A percentile compares a stretch with the other conserved stretches of the same genome.
Evolutionary conservation across 2,329 filamentous ascomycete species (phyloP).

Genomic region (Pseudogymnoascus sp.): DNA sequence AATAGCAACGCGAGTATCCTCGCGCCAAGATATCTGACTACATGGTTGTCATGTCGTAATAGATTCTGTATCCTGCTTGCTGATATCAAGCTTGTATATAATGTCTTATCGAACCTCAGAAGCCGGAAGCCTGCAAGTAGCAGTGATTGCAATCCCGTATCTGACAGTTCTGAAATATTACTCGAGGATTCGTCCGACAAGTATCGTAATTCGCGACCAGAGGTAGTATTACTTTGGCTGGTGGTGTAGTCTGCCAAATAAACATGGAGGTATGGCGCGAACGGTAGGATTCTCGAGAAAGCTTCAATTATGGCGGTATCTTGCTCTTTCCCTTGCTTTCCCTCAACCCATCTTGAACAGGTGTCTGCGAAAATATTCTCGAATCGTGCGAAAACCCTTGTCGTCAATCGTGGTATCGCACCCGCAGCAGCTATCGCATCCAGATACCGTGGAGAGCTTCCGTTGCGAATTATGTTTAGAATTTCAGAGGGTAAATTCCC

Average conservation of each 20-base stretch:
- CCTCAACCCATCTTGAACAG: conserved; percentile 64
- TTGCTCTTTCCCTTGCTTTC: conserved; percentile 14
- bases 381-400: conserved; percentile 65
- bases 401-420: conserved; percentile 60
- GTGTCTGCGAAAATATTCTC: conserved; percentile 71
- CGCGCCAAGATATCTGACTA: conserved; percentile 71
- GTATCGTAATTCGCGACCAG: conserved; percentile 15
- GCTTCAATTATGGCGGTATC: conserved; percentile 49
- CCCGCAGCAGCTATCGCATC: conserved; percentile 61
- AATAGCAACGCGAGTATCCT: conserved; percentile 73
- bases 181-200: conserved; percentile 25
- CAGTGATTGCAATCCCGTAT: conserved; percentile 34
- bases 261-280: conserved; percentile 69
- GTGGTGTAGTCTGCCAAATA: conserved; percentile 50
- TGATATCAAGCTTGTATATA: conserved; percentile 56
- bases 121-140: conserved; percentile 71
- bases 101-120: conserved; percentile 62
- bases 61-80: conserved; percentile 60
- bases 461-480: conserved; percentile 54
- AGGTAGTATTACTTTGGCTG: conserved; percentile 26
- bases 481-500: conserved; percentile 61
- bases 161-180: conserved; percentile 30
- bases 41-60: conserved; percentile 49
- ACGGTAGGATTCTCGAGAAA: conserved; percentile 71
- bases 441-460: conserved; percentile 57